A percentile compares a stretch with the other conserved stretches of the same genome.
These are phyloP conservation scores for Cyanodermella asteris DNA, from an alignment of 2,329 filamentous ascomycete genomes.

Conservation along the genomic window DNA sequence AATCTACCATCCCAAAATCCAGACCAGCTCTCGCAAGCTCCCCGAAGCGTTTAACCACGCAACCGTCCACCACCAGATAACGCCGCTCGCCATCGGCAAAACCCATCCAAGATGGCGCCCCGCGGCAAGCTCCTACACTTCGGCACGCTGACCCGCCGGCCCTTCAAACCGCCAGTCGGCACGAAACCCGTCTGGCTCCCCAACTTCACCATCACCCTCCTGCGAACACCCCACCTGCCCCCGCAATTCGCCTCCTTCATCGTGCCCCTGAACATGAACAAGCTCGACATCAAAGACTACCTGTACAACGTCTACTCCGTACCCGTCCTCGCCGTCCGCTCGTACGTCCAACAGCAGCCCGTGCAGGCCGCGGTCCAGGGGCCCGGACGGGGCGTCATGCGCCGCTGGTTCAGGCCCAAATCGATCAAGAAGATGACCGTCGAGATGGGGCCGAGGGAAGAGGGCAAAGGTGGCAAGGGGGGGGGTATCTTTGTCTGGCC, in stretches of 20 bases:
- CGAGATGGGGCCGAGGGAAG: too few relatives aligned
- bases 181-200: constrained; percentile 20
- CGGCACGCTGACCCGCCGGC: too few relatives aligned
- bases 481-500: constrained; percentile 64
- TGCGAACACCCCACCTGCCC: constrained; percentile 49
- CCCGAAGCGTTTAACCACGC: too few relatives aligned
- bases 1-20: too few relatives aligned
- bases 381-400: constrained; percentile 18
- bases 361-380: constrained; percentile 15
- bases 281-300: constrained; percentile 91
- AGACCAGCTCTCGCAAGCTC: too few relatives aligned
- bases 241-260: constrained; percentile 73
- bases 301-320: constrained; percentile 71
- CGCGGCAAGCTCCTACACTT: too few relatives aligned
- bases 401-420: constrained; percentile 46
- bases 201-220: constrained; percentile 56
- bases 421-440: constrained; percentile 85
- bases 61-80: too few relatives aligned
- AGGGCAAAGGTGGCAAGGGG: constrained; percentile 22
- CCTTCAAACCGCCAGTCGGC: constrained; percentile 5
- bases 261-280: constrained; percentile 81
- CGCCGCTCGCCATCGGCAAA: too few relatives aligned
- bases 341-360: constrained; percentile 52
- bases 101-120: too few relatives aligned
- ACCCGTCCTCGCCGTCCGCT: constrained; percentile 49